phyloP scores from a whole-genome alignment of 345 rosid genomes.

The Brassica napus region DNA sequence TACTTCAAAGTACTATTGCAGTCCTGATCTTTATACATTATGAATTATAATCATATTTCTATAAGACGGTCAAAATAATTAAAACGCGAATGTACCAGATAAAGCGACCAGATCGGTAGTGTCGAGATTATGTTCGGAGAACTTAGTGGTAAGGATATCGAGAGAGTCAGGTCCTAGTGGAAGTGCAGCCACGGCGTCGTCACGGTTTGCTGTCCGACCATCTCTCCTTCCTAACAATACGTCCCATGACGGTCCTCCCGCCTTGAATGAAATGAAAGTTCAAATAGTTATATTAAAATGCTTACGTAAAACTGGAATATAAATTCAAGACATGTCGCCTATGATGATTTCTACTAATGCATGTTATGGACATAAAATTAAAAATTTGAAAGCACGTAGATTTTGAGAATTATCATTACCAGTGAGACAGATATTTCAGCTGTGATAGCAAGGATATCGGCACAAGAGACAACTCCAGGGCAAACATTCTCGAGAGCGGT shows the following conservation, averaged over 20 bases:
- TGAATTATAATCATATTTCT: neutral
- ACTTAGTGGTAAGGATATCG: constrained; percentile 48
- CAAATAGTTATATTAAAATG: neutral
- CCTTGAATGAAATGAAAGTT: constrained; percentile 38
- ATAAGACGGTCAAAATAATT: neutral
- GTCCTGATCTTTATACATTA: neutral
- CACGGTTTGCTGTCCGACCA: constrained; percentile 55
- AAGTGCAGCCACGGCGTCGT: constrained; percentile 49
- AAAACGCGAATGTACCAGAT: constrained; percentile 48
- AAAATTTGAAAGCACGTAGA: neutral
- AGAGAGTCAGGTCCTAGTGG: constrained; percentile 58
- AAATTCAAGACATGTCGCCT: neutral
- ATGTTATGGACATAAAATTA: neutral
- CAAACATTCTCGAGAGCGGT: constrained; percentile 54
- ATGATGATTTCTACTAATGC: neutral
- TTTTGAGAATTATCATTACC: constrained; percentile 33
- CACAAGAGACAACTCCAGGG: constrained; percentile 63
- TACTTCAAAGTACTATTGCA: neutral
- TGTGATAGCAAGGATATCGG: constrained; percentile 57
- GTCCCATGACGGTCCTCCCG: constrained; percentile 80
- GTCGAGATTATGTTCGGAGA: constrained; percentile 60
- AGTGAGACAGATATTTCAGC: constrained; percentile 48
- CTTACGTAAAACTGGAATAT: neutral
- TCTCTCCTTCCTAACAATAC: constrained; percentile 72
- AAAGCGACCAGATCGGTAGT: constrained; percentile 66